These are phyloP conservation scores for Candida pini DNA, from an alignment of 805 yeast genomes.

Conservation along the genomic window DNA sequence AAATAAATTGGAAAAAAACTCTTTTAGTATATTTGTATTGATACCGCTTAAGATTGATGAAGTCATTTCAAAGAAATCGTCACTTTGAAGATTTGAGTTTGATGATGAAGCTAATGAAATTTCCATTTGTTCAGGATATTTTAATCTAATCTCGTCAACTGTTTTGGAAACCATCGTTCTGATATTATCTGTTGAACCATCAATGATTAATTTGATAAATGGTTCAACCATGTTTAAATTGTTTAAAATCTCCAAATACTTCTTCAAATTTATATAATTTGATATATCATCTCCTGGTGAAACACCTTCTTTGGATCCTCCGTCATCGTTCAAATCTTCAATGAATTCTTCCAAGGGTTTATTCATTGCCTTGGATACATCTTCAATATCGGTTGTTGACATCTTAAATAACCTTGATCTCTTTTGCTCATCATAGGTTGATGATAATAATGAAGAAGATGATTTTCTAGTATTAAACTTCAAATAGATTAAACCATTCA, in stretches of 20 bases:
- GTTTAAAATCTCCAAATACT: constrained; percentile 15
- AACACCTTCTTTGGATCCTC: constrained; percentile 15
- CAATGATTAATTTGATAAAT: constrained; percentile 48
- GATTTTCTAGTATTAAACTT: constrained; percentile 10
- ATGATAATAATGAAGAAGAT: constrained; percentile 16
- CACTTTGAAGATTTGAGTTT: constrained; percentile 2
- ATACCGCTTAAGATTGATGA: constrained; percentile 20
- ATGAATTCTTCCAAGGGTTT: constrained; percentile 32
- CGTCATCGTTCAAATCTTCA: constrained; percentile 16
- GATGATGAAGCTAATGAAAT: constrained; percentile 12
- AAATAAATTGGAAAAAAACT: constrained; percentile 68
- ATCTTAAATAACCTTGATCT: constrained; percentile 12
- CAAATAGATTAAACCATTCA: constrained; percentile 46
- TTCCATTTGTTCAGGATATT: constrained; percentile 35
- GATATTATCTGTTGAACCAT: constrained; percentile 55
- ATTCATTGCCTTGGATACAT: constrained; percentile 26
- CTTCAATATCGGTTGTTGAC: constrained; percentile 21
- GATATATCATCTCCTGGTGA: constrained; percentile 22
- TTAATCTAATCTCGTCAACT: constrained; percentile 57
- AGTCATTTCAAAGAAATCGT: constrained; percentile 12
- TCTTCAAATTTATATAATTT: constrained; percentile 16
- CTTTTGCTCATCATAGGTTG: constrained; percentile 23
- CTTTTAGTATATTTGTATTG: constrained; percentile 48
- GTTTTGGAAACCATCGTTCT: constrained; percentile 57
- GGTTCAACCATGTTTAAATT: constrained; percentile 57